Evolutionary conservation across 805 yeast genomes (phyloP).

Genomic region (Lipomyces yamadae): DNA sequence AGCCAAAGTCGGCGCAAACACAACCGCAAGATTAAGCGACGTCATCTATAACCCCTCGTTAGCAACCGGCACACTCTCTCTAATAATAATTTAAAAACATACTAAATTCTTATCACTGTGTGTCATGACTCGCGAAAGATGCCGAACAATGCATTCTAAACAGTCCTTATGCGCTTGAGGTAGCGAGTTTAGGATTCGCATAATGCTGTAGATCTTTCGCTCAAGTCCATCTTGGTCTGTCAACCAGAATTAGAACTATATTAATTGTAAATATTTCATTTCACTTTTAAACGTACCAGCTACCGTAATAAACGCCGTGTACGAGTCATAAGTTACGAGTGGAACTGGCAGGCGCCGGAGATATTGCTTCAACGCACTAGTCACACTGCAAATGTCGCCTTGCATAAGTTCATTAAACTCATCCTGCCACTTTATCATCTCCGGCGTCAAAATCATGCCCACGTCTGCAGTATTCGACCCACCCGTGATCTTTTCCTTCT

Average conservation of each 20-base stretch:
- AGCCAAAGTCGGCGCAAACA: slow-evolving; percentile 91
- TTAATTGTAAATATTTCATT: too few species aligned
- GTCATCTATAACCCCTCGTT: slow-evolving; percentile 60
- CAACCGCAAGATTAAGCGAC: slow-evolving; percentile 79
- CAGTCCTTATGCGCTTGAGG: slow-evolving; percentile 72
- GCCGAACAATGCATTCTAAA: slow-evolving; percentile 62
- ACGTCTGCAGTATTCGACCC: neutral
- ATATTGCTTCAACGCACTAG: slow-evolving; percentile 86
- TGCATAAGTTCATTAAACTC: slow-evolving; percentile 47
- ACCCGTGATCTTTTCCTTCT: neutral
- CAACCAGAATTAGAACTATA: slow-evolving; percentile 16
- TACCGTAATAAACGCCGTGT: slow-evolving; percentile 67
- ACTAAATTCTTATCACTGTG: slow-evolving; percentile 60
- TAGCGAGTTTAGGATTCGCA: slow-evolving; percentile 52
- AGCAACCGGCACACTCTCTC: neutral
- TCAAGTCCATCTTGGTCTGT: slow-evolving; percentile 34
- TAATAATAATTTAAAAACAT: neutral
- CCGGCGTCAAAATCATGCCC: slow-evolving; percentile 8
- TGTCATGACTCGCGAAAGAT: slow-evolving; percentile 64
- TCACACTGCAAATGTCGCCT: slow-evolving; percentile 83
- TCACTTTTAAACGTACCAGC: slow-evolving; percentile 40
- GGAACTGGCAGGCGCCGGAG: slow-evolving; percentile 85
- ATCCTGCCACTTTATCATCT: slow-evolving; percentile 18
- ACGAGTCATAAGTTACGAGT: slow-evolving; percentile 69
- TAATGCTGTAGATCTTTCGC: slow-evolving; percentile 36